A percentile compares a stretch with the other conserved stretches of the same genome.
Evolutionary conservation across 257 asterid species (phyloP).

Genomic region (Solanum gracilifrons): DNA sequence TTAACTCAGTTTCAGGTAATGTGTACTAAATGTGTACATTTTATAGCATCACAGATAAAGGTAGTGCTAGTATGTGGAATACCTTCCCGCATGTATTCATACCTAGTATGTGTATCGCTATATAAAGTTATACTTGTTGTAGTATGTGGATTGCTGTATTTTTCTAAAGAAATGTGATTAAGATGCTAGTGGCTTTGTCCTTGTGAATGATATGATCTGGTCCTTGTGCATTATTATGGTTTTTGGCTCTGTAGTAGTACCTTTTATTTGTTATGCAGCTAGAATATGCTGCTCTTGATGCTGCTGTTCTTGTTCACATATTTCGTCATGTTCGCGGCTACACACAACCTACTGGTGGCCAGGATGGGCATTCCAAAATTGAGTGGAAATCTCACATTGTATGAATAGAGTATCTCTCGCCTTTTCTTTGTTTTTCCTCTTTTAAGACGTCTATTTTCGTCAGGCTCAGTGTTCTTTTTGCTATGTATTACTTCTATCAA

Average conservation of each 20-base stretch:
- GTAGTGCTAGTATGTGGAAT: neutral
- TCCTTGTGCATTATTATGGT: neutral
- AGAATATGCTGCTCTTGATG: slow-evolving; percentile 97
- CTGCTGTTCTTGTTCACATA: slow-evolving; percentile 84
- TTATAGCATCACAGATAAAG: neutral
- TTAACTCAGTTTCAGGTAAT: slow-evolving; percentile 63
- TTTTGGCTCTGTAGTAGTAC: neutral
- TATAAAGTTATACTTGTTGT: neutral
- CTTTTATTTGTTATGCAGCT: slow-evolving; percentile 33
- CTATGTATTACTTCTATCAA: neutral
- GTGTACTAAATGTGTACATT: slow-evolving; percentile 8
- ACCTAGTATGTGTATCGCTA: neutral
- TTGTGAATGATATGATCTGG: neutral
- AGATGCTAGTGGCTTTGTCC: neutral
- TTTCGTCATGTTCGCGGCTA: slow-evolving; percentile 59
- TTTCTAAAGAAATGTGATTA: neutral
- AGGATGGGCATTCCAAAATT: slow-evolving; percentile 38
- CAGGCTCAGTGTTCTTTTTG: neutral
- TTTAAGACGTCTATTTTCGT: neutral
- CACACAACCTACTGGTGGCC: slow-evolving; percentile 25
- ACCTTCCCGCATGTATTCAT: neutral
- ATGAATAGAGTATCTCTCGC: slow-evolving; percentile 10
- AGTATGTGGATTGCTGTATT: neutral
- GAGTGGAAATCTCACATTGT: slow-evolving; percentile 95
- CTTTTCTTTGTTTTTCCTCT: neutral